A percentile compares a stretch with the other conserved stretches of the same genome.
phyloP scores from a whole-genome alignment of 192 early-diverging fungal species.

The Backusella circina region DNA sequence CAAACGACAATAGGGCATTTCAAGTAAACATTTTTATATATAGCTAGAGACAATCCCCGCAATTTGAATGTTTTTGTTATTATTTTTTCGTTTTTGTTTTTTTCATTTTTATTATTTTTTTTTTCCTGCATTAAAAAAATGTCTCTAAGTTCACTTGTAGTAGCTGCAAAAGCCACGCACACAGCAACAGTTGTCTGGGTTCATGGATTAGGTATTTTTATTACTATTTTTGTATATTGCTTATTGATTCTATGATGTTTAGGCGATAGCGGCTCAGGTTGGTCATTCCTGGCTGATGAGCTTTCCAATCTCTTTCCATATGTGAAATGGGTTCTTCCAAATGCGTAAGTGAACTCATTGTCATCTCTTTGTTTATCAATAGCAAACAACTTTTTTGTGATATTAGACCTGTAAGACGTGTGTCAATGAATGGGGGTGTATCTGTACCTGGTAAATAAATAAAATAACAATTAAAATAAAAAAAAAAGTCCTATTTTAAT shows the following conservation, averaged over 20 bases:
- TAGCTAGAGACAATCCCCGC: too few relatives aligned
- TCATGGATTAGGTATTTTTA: conserved; percentile 38
- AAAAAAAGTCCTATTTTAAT: background rate
- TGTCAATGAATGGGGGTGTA: conserved; percentile 80
- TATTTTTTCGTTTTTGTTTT: background rate
- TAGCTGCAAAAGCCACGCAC: conserved; percentile 38
- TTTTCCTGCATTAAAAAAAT: background rate
- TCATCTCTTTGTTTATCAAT: background rate
- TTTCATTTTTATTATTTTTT: background rate
- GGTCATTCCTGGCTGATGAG: conserved; percentile 53
- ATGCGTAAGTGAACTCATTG: conserved; percentile 52
- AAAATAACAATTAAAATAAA: too few relatives aligned
- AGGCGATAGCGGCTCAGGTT: conserved; percentile 59
- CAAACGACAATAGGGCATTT: too few relatives aligned
- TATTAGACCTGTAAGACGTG: conserved; percentile 47
- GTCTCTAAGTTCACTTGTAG: conserved; percentile 36
- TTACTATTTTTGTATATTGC: background rate
- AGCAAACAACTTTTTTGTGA: background rate
- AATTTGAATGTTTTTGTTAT: too few relatives aligned
- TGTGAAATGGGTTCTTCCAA: conserved; percentile 89
- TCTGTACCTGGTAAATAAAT: conserved; percentile 61
- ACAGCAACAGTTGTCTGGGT: conserved; percentile 55
- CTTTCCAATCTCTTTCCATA: conserved; percentile 62
- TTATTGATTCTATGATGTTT: background rate
- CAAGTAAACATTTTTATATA: too few relatives aligned